Evolutionary conservation across 768 basidiomycete genomes (phyloP).

Genomic region (Russula sp.): DNA sequence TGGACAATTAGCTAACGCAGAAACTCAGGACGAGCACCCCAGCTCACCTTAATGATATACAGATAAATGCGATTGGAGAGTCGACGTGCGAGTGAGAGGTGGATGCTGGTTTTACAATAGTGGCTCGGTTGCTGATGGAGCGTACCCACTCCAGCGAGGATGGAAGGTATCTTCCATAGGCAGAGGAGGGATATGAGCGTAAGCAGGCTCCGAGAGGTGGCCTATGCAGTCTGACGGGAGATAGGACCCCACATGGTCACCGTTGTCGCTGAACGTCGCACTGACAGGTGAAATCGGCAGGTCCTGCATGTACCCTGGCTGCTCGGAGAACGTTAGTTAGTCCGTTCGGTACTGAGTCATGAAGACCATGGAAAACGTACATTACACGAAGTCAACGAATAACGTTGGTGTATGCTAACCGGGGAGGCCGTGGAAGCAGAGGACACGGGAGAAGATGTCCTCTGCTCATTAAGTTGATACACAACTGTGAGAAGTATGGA

Average conservation of each 20-base stretch:
- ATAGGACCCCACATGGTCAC: slow-evolving; percentile 18
- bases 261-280: slow-evolving; percentile 23
- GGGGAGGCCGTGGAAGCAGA: slow-evolving; percentile 21
- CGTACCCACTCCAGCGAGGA: slow-evolving; percentile 21
- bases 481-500: slow-evolving; percentile 27
- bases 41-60: slow-evolving; percentile 24
- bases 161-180: slow-evolving; percentile 19
- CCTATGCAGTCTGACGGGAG: slow-evolving; percentile 8
- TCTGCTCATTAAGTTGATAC: slow-evolving; percentile 27
- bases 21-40: not conserved
- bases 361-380: slow-evolving; percentile 8
- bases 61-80: slow-evolving; percentile 19
- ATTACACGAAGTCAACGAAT: slow-evolving; percentile 18
- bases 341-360: not conserved
- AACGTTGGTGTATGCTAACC: slow-evolving; percentile 17
- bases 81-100: slow-evolving; percentile 5
- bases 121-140: slow-evolving; percentile 2
- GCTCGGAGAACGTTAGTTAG: slow-evolving; percentile 15
- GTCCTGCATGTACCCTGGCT: slow-evolving; percentile 23
- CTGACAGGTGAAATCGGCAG: slow-evolving; percentile 27
- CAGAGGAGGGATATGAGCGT: slow-evolving; percentile 9
- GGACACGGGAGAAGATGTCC: slow-evolving; percentile 14
- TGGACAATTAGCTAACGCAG: not conserved
- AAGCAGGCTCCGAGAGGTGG: slow-evolving; percentile 15
- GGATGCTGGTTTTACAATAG: slow-evolving; percentile 15